Conservation (phyloP, 2,329 filamentous ascomycete genomes). For the Rutstroemia sp. region DNA sequence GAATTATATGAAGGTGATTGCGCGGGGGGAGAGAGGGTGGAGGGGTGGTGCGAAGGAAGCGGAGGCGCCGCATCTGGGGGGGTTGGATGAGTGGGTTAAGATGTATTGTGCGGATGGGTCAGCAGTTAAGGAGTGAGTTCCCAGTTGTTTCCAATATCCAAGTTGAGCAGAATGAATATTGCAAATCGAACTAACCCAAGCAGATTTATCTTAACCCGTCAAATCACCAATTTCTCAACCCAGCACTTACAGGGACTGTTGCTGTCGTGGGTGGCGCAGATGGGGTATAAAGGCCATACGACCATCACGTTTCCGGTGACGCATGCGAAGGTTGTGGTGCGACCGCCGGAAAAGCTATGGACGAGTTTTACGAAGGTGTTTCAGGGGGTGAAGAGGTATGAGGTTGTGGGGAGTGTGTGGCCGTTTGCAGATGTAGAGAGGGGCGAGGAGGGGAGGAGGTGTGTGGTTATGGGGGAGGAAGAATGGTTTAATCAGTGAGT, state of each 20-base stretch:
- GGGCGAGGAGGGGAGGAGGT: conserved; percentile 36
- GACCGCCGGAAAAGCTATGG: conserved; percentile 46
- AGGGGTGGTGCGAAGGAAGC: conserved; percentile 31
- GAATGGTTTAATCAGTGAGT: conserved; percentile 39
- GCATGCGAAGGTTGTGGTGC: conserved; percentile 41
- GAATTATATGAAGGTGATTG: conserved; percentile 47
- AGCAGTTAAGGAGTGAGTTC: conserved; percentile 20
- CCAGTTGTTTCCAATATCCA: neutral
- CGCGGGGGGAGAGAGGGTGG: conserved; percentile 41
- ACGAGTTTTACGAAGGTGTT: conserved; percentile 45
- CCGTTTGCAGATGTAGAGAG: conserved; percentile 43
- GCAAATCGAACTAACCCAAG: neutral
- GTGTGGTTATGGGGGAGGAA: conserved; percentile 47
- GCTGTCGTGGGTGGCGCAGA: conserved; percentile 42
- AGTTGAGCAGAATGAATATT: neutral
- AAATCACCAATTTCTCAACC: conserved; percentile 48
- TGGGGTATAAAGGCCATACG: conserved; percentile 43
- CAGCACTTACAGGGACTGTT: conserved; percentile 48
- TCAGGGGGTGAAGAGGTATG: conserved; percentile 45
- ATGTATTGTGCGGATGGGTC: conserved; percentile 21
- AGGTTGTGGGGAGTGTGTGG: conserved; percentile 49
- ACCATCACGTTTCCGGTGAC: conserved; percentile 43
- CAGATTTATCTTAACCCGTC: conserved; percentile 43
- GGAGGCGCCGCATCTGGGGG: conserved; percentile 8
- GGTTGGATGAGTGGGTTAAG: conserved; percentile 20